These are phyloP conservation scores for Fusarium beomiforme DNA, from an alignment of 2,329 filamentous ascomycete species.

Conservation along the genomic window DNA sequence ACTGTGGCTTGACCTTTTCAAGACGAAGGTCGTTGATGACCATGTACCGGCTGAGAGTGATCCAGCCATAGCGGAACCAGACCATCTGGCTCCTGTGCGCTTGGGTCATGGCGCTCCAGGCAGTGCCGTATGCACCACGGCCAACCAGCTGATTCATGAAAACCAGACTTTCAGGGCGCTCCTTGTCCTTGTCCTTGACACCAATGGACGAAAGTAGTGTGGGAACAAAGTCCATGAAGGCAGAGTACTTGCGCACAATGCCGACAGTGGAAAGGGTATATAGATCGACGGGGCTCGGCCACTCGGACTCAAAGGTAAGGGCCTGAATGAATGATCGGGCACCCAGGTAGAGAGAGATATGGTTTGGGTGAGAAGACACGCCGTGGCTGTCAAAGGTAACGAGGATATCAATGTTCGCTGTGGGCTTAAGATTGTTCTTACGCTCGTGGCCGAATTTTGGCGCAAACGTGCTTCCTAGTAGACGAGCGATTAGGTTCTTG, in stretches of 20 bases:
- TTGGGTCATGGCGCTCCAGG: constrained; percentile 86
- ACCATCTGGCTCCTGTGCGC: constrained; percentile 97
- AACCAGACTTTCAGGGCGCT: constrained; percentile 68
- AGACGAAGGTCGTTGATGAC: constrained; percentile 85
- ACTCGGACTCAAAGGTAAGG: constrained; percentile 72
- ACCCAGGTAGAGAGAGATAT: constrained; percentile 87
- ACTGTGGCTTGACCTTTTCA: constrained; percentile 50
- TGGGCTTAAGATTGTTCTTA: constrained; percentile 50
- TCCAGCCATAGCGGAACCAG: constrained; percentile 98
- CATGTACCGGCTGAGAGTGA: constrained; percentile 92
- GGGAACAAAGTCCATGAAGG: constrained; percentile 77
- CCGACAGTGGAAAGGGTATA: constrained; percentile 84
- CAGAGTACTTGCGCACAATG: constrained; percentile 82
- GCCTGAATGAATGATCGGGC: constrained; percentile 76
- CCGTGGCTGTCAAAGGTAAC: constrained; percentile 90
- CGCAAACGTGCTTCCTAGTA: constrained; percentile 79
- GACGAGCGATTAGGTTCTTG: constrained; percentile 71
- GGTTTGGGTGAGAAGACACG: constrained; percentile 91
- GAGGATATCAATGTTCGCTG: constrained; percentile 77
- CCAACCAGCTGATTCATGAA: constrained; percentile 77
- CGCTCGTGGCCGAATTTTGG: constrained; percentile 63
- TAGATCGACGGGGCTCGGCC: constrained; percentile 78
- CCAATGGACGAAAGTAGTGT: constrained; percentile 65
- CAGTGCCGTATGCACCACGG: constrained; percentile 61
- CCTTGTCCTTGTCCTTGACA: constrained; percentile 45